Percentiles rank a stretch among this genome's conserved stretches.
phyloP scores from a whole-genome alignment of 208 protist genomes.

The Polymyxa betae region DNA sequence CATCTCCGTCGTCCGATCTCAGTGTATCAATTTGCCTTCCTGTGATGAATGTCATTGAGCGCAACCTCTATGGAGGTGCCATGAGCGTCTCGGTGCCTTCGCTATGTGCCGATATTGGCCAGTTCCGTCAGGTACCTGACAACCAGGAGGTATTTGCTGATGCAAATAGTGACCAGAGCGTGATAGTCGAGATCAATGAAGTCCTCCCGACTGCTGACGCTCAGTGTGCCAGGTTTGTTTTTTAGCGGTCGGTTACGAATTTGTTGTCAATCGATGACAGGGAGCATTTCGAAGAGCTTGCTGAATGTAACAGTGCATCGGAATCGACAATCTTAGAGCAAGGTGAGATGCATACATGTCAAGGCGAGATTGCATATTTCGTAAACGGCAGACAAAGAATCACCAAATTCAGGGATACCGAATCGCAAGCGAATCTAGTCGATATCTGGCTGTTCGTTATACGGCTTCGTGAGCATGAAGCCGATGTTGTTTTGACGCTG shows the following conservation, averaged over 20 bases:
- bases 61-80: slow-evolving; percentile 1
- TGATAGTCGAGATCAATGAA: slow-evolving; percentile 31
- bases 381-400: background rate
- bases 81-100: background rate
- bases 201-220: background rate
- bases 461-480: background rate
- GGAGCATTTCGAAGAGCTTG: background rate
- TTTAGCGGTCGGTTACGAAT: background rate
- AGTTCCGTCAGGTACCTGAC: slow-evolving; percentile 25
- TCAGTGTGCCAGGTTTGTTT: slow-evolving; percentile 20
- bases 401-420: slow-evolving; percentile 31
- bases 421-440: slow-evolving; percentile 4
- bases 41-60: too few relatives aligned
- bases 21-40: too few relatives aligned
- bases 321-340: background rate
- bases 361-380: background rate
- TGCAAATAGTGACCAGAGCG: slow-evolving; percentile 25
- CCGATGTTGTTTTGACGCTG: background rate
- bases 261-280: background rate
- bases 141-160: slow-evolving; percentile 39
- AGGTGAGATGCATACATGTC: background rate
- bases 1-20: too few relatives aligned
- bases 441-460: background rate
- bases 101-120: background rate
- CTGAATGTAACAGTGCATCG: background rate